Conservation (phyloP, 306 rosid species). For the Casuarina equisetifolia region DNA sequence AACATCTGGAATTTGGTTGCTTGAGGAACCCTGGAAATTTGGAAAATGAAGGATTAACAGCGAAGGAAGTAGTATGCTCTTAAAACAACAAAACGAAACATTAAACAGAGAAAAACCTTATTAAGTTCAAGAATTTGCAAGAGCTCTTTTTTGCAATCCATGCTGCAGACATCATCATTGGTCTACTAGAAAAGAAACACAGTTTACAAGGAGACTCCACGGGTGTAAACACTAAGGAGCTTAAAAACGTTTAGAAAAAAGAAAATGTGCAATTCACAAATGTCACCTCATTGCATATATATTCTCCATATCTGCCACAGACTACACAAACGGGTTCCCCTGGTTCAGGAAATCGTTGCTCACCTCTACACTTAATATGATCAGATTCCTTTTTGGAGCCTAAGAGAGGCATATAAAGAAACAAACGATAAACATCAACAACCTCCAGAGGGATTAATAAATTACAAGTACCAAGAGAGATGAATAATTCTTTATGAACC, state of each 20-base stretch:
- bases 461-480: conserved; percentile 8
- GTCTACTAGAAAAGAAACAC: conserved; percentile 53
- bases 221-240: conserved; percentile 9
- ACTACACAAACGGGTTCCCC: conserved; percentile 85
- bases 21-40: conserved; percentile 44
- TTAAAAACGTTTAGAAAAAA: not conserved
- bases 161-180: conserved; percentile 82
- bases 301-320: conserved; percentile 88
- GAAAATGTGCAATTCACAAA: conserved; percentile 11
- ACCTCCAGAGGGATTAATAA: not conserved
- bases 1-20: conserved; percentile 30
- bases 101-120: conserved; percentile 38
- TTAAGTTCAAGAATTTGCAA: conserved; percentile 45
- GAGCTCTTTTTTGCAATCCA: conserved; percentile 81
- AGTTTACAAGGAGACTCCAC: conserved; percentile 9
- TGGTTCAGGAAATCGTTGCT: conserved; percentile 63
- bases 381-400: conserved; percentile 39
- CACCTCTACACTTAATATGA: conserved; percentile 56
- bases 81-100: conserved; percentile 9
- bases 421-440: not conserved
- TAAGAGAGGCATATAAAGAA: conserved; percentile 21
- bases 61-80: conserved; percentile 10
- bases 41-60: conserved; percentile 8
- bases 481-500: conserved; percentile 5
- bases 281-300: conserved; percentile 76